Evolutionary conservation across 1,139 yeast genomes (phyloP).

Genomic region (Debaryomyces udenii): DNA sequence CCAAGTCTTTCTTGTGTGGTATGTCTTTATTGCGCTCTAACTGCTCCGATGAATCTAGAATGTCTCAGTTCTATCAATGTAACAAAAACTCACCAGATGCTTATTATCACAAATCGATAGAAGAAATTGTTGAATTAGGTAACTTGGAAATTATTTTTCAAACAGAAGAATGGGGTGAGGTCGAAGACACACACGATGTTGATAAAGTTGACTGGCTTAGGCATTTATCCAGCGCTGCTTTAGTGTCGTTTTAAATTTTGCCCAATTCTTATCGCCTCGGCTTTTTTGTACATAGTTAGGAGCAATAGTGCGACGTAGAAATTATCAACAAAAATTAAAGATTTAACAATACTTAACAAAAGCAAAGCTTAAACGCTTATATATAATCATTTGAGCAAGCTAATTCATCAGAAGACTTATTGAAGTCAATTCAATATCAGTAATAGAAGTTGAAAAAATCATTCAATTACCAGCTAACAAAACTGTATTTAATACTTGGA

Average conservation of each 20-base stretch:
- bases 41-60: slow-evolving; percentile 26
- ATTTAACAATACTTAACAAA: background rate
- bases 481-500: background rate
- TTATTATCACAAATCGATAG: slow-evolving; percentile 49
- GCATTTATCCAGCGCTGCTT: slow-evolving; percentile 79
- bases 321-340: slow-evolving; percentile 4
- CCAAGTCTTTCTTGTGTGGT: slow-evolving; percentile 89
- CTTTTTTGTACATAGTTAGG: slow-evolving; percentile 8
- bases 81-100: slow-evolving; percentile 31
- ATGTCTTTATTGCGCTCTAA: slow-evolving; percentile 45
- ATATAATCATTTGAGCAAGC: too few species aligned
- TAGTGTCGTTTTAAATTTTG: slow-evolving; percentile 32
- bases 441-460: too few species aligned
- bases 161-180: slow-evolving; percentile 95
- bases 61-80: slow-evolving; percentile 35
- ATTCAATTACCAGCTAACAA: too few species aligned
- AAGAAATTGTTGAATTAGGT: slow-evolving; percentile 76
- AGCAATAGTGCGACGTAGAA: slow-evolving; percentile 9
- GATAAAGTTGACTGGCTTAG: slow-evolving; percentile 87
- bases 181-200: slow-evolving; percentile 97
- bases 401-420: too few species aligned
- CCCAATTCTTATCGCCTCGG: background rate
- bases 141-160: slow-evolving; percentile 83
- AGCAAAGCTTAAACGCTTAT: too few species aligned
- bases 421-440: too few species aligned